phyloP scores from a whole-genome alignment of 1,139 yeast genomes.

The Magnusiomyces magnusii region DNA sequence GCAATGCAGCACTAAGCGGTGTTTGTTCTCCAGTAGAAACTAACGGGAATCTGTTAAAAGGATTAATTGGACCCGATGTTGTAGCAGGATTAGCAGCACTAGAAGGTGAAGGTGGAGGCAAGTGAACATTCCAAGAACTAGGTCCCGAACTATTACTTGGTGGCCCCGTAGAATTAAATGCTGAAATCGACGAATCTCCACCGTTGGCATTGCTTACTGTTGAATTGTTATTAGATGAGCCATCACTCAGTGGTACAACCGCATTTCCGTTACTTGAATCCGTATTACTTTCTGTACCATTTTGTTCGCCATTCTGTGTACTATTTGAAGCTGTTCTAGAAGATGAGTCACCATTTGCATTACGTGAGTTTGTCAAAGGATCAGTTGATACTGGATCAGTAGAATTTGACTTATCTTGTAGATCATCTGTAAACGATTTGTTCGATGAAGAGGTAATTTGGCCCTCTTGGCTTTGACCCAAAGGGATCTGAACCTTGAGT shows the following conservation, averaged over 20 bases:
- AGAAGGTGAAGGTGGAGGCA: slow-evolving; percentile 4
- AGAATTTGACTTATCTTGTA: slow-evolving; percentile 11
- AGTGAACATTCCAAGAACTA: not conserved
- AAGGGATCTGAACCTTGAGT: slow-evolving; percentile 36
- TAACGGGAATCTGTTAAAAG: slow-evolving; percentile 23
- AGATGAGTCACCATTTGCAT: not conserved
- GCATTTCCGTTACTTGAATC: not conserved
- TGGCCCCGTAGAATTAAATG: not conserved
- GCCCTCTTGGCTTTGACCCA: slow-evolving; percentile 15
- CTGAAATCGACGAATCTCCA: not conserved
- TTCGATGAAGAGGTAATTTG: slow-evolving; percentile 10
- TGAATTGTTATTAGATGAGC: not conserved
- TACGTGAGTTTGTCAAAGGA: not conserved
- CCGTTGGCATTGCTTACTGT: not conserved
- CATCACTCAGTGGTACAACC: not conserved
- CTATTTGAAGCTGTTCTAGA: not conserved
- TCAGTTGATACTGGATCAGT: not conserved
- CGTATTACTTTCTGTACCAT: not conserved
- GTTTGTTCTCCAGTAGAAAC: slow-evolving; percentile 34
- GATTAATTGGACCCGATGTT: not conserved
- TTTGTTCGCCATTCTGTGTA: not conserved
- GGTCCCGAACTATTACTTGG: not conserved
- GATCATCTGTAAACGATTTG: not conserved
- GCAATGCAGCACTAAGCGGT: slow-evolving; percentile 36
- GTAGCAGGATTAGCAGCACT: not conserved